A percentile compares a stretch with the other conserved stretches of the same genome.
Evolutionary conservation across 371 early-diverging fungal genomes (phyloP).

Genomic region (Mucor circinelloides): DNA sequence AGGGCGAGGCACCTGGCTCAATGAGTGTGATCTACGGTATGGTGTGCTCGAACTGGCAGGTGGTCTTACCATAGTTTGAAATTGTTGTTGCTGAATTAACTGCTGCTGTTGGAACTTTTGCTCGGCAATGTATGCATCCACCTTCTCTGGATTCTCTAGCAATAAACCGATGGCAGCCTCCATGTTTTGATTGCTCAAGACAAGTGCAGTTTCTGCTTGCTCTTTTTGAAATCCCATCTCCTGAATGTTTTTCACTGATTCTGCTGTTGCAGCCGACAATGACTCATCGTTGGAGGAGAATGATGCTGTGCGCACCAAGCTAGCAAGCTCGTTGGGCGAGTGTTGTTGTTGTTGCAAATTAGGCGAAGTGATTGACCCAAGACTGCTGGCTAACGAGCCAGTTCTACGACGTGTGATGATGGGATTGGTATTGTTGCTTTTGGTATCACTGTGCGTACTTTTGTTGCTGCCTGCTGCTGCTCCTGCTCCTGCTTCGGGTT

Average conservation of each 20-base stretch:
- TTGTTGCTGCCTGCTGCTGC: background rate
- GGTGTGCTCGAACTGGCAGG: slow-evolving; percentile 17
- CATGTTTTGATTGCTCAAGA: slow-evolving; percentile 57
- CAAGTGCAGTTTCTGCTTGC: slow-evolving; percentile 66
- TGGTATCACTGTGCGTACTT: background rate
- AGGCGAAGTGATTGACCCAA: background rate
- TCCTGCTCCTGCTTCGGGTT: background rate
- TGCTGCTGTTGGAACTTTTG: slow-evolving; percentile 21
- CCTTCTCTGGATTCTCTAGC: slow-evolving; percentile 59
- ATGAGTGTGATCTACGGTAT: slow-evolving; percentile 34
- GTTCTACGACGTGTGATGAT: background rate
- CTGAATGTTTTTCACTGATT: slow-evolving; percentile 47
- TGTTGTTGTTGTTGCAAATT: background rate
- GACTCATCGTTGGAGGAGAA: background rate
- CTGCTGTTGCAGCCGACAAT: background rate
- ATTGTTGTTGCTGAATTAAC: background rate
- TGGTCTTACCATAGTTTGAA: background rate
- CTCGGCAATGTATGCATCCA: slow-evolving; percentile 48
- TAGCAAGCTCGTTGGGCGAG: background rate
- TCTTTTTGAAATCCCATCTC: slow-evolving; percentile 75
- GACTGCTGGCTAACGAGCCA: slow-evolving; percentile 8
- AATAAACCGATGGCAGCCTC: slow-evolving; percentile 66
- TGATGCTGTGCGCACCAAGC: background rate
- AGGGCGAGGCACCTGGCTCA: slow-evolving; percentile 29
- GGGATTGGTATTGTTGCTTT: background rate